These are phyloP conservation scores for Entonaema liquescens DNA, from an alignment of 495 filamentous ascomycete genomes.

Conservation along the genomic window DNA sequence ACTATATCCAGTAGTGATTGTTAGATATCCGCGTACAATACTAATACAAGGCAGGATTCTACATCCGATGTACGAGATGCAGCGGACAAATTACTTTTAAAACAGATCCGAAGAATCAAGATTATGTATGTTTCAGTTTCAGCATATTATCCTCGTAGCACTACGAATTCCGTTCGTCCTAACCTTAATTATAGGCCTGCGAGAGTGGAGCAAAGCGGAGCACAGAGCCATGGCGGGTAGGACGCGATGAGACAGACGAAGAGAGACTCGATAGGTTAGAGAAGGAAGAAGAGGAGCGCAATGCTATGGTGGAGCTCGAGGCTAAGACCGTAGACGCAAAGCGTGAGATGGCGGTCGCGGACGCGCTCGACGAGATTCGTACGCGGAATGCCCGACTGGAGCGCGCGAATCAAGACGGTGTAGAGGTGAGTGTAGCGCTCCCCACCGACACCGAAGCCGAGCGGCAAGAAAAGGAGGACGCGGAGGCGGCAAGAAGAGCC, in stretches of 20 bases:
- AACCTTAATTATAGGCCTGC: slow-evolving; percentile 52
- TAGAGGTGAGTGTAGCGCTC: slow-evolving; percentile 54
- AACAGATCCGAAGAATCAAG: slow-evolving; percentile 94
- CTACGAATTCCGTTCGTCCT: neutral
- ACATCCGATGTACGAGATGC: slow-evolving; percentile 91
- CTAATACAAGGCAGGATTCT: slow-evolving; percentile 28
- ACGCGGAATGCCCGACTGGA: slow-evolving; percentile 88
- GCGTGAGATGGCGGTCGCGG: slow-evolving; percentile 95
- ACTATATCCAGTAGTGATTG: neutral
- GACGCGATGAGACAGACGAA: slow-evolving; percentile 61
- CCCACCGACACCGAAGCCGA: slow-evolving; percentile 65
- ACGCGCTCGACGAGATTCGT: slow-evolving; percentile 94
- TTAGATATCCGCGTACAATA: neutral
- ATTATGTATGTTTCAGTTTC: slow-evolving; percentile 65
- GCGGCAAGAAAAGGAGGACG: slow-evolving; percentile 80
- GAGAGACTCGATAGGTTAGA: slow-evolving; percentile 86
- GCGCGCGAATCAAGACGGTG: slow-evolving; percentile 70
- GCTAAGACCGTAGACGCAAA: slow-evolving; percentile 90
- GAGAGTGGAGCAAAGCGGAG: slow-evolving; percentile 88
- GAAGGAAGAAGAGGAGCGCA: slow-evolving; percentile 78
- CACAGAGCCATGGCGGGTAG: slow-evolving; percentile 86
- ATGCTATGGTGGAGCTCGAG: slow-evolving; percentile 91
- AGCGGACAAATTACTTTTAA: slow-evolving; percentile 90
- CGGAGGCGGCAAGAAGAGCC: slow-evolving; percentile 81
- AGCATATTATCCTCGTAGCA: neutral